Conservation (phyloP, 2,329 filamentous ascomycete species). For the Aspergillus transmontanensis region DNA sequence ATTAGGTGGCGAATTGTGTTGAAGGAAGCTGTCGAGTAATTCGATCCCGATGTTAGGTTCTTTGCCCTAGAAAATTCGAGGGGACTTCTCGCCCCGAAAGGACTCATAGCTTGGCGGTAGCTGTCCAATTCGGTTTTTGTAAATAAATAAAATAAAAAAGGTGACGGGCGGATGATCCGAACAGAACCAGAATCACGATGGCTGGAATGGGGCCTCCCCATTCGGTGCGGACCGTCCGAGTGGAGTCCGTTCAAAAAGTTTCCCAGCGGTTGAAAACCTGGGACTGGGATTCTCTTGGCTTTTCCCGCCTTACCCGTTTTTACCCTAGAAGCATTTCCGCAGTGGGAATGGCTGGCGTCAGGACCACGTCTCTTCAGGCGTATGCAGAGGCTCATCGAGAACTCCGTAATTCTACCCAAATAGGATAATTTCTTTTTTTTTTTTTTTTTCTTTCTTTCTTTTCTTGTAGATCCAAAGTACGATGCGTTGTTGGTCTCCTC, state of each 20-base stretch:
- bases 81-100: not conserved
- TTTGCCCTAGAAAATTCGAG: not conserved
- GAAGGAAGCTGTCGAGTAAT: not conserved
- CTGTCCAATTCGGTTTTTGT: not conserved
- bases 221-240: slow-evolving; percentile 23
- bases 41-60: not conserved
- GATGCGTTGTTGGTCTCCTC: not conserved
- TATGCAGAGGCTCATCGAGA: not conserved
- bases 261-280: not conserved
- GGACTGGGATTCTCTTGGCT: not conserved
- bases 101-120: not conserved
- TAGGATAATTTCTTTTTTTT: not conserved
- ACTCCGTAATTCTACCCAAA: not conserved
- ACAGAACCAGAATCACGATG: slow-evolving; percentile 8
- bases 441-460: too few species aligned
- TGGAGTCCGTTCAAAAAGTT: slow-evolving; percentile 12
- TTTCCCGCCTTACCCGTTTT: slow-evolving; percentile 1
- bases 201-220: slow-evolving; percentile 17
- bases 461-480: not conserved
- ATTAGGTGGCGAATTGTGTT: not conserved
- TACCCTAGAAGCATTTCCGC: not conserved
- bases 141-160: too few species aligned
- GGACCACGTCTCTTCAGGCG: not conserved
- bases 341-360: not conserved
- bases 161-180: slow-evolving; percentile 1